Base-by-base conservation (phyloP, 2,329 filamentous ascomycete species). In the Colletotrichum karsti region DNA sequence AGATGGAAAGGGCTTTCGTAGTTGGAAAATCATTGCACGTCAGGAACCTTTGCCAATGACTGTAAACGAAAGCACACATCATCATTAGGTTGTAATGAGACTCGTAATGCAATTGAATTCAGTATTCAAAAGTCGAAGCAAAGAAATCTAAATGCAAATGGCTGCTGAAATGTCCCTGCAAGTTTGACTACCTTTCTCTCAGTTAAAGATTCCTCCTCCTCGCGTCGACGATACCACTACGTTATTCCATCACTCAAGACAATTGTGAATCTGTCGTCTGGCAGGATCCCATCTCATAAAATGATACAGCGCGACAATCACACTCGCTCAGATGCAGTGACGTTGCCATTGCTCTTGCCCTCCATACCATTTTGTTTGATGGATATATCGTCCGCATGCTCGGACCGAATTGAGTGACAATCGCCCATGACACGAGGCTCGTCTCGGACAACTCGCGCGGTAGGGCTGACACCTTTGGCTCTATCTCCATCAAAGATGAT, bases 401-500 rank as follows among this genome's bases (percentile, higher is more conserved):
- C 41, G 13, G 41, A 44, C 1, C 18, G 41, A 44, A 44, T 44
- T 13, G 41, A 44, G 22, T 22, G 41, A 1, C 18, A n/a, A 22
- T 44, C 41, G 41, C 41, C 5, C n/a, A 44, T 3, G 7, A 2
- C 18, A 3, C 22, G 41, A 22, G 41, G 41, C 9, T 44, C 9
- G 1, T 44, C 41, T 3, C 41, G 41, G 18, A 44, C 18, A 44
- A 44, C 41, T 20, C 18, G 41, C 2, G 41, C 41, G 13, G 41
- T 20, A 13, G n/a, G 41, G 18, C 9, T 44, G 41, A 44, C 22
- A 22, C 41, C 41, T 44, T 44, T 44, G 5, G 41, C 41, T 51
- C 24, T 18, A 51, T 51, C 24, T 15, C 51, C 75, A 5, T 77
- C 76, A n/a, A 78, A 78, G 5, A 77, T 65, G 3, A 70, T 70